Conservation (phyloP, 768 basidiomycete species). For the Coprinopsis marcescibilis region DNA sequence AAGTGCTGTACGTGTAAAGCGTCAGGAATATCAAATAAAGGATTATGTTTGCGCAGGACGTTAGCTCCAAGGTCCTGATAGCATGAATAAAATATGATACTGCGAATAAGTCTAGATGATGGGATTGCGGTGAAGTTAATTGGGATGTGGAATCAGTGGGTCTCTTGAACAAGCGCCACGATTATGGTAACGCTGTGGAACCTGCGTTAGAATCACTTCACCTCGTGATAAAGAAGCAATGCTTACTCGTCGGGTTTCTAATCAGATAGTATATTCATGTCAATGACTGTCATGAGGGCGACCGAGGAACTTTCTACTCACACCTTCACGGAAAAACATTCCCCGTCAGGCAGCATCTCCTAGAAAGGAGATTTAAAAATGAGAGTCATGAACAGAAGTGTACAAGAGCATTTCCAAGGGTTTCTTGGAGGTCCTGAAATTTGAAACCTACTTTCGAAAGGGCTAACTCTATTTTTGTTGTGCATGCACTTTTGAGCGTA, state of each 20-base stretch:
- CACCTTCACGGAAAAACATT: slow-evolving; percentile 65
- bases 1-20: too few relatives aligned
- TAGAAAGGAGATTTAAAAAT: slow-evolving; percentile 20
- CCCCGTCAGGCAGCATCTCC: slow-evolving; percentile 63
- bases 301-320: slow-evolving; percentile 43
- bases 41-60: too few relatives aligned
- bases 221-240: slow-evolving; percentile 7
- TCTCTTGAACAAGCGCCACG: slow-evolving; percentile 64
- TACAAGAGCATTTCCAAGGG: background rate
- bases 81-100: too few relatives aligned
- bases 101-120: slow-evolving; percentile 13
- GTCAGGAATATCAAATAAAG: too few relatives aligned
- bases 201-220: slow-evolving; percentile 12
- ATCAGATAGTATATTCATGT: slow-evolving; percentile 9
- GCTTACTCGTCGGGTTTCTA: slow-evolving; percentile 83
- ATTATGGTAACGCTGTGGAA: slow-evolving; percentile 59
- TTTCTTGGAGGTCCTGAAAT: too few relatives aligned
- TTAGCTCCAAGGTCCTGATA: too few relatives aligned
- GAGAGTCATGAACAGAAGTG: slow-evolving; percentile 2
- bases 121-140: slow-evolving; percentile 9
- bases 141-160: slow-evolving; percentile 17
- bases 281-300: slow-evolving; percentile 7
- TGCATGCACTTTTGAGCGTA: slow-evolving; percentile 69
- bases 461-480: slow-evolving; percentile 57
- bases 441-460: slow-evolving; percentile 59